These are phyloP conservation scores for Skeletonema costatum DNA, from an alignment of 108 stramenopile species.

Conservation along the genomic window DNA sequence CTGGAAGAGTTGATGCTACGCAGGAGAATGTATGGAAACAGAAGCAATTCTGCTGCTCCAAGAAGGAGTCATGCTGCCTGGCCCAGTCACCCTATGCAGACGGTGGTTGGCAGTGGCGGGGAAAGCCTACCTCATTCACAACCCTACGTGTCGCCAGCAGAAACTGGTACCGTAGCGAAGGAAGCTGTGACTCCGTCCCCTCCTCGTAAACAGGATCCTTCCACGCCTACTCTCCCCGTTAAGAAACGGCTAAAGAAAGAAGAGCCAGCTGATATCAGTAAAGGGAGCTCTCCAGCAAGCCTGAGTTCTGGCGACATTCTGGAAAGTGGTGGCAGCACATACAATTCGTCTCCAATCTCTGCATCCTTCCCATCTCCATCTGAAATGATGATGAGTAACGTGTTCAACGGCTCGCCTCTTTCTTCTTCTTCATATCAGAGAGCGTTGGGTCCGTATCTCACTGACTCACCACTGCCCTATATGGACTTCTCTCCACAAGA, in stretches of 20 bases:
- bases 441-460: background rate
- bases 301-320: background rate
- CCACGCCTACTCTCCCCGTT: background rate
- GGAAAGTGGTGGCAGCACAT: background rate
- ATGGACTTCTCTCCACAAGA: conserved; percentile 2
- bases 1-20: background rate
- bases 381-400: background rate
- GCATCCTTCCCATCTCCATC: background rate
- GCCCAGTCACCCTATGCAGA: background rate
- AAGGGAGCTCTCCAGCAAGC: background rate
- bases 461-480: background rate
- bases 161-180: background rate
- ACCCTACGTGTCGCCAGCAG: background rate
- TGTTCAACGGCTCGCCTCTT: background rate
- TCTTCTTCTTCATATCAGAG: background rate
- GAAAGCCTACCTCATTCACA: background rate
- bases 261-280: background rate
- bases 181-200: background rate
- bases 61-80: background rate
- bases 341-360: background rate
- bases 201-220: background rate
- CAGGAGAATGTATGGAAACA: background rate
- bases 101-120: background rate
- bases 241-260: background rate
- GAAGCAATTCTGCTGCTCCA: background rate